These are phyloP conservation scores for Apiotrichum sp. DNA, from an alignment of 1,284 basidiomycete species.

Conservation along the genomic window DNA sequence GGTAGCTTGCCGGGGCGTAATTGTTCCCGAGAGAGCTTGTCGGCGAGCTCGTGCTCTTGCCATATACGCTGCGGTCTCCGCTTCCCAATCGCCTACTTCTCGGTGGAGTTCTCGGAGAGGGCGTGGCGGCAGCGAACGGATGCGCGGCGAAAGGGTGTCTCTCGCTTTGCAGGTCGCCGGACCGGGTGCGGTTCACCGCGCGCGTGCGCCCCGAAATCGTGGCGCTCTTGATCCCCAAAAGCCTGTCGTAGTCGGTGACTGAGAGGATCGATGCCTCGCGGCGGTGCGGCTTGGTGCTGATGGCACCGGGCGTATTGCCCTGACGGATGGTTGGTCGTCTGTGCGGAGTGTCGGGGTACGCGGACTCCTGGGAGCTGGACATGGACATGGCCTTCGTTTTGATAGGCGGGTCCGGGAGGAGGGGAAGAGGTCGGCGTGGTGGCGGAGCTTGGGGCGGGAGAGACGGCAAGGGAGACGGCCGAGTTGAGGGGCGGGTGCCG, in stretches of 20 bases:
- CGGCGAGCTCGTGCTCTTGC: not conserved
- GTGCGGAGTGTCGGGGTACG: too few relatives aligned
- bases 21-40: not conserved
- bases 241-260: not conserved
- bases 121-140: not conserved
- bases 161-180: too few relatives aligned
- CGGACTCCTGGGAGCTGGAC: not conserved
- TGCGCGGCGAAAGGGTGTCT: not conserved
- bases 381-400: not conserved
- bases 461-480: not conserved
- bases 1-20: not conserved
- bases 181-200: too few relatives aligned
- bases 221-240: too few relatives aligned
- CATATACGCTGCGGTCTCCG: not conserved
- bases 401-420: not conserved
- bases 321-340: too few relatives aligned
- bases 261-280: not conserved
- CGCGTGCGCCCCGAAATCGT: too few relatives aligned
- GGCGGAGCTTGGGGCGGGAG: not conserved
- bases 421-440: not conserved
- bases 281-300: not conserved
- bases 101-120: not conserved
- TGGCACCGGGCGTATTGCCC: too few relatives aligned
- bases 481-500: not conserved
- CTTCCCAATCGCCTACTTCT: too few relatives aligned